Conservation (phyloP, 2,329 filamentous ascomycete genomes). For the Plenodomus tracheiphilus region DNA sequence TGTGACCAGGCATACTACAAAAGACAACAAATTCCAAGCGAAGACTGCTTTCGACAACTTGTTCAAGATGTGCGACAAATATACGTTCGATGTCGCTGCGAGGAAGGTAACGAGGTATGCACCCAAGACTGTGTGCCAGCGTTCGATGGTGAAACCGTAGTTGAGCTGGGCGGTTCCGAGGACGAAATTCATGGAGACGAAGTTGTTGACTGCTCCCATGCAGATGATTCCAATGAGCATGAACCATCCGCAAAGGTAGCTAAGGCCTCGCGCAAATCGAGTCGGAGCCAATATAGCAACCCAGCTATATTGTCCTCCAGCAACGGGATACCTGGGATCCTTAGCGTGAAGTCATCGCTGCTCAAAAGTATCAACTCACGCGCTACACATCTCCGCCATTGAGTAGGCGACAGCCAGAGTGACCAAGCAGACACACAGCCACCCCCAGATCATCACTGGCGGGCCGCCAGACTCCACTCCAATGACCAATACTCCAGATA, state of each 20-base stretch:
- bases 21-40: conserved; percentile 58
- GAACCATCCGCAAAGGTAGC: conserved; percentile 47
- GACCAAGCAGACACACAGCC: conserved; percentile 56
- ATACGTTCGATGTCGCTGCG: conserved; percentile 54
- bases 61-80: conserved; percentile 55
- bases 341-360: conserved; percentile 3
- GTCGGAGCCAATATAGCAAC: conserved; percentile 59
- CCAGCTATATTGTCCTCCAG: conserved; percentile 62
- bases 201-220: conserved; percentile 60
- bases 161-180: conserved; percentile 59
- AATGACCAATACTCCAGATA: conserved; percentile 60
- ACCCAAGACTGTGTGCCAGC: conserved; percentile 61
- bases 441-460: conserved; percentile 63
- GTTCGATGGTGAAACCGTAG: conserved; percentile 55
- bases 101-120: conserved; percentile 54
- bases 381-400: conserved; percentile 62
- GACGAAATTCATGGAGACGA: conserved; percentile 59
- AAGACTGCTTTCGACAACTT: conserved; percentile 55
- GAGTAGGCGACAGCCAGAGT: conserved; percentile 60
- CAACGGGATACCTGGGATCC: conserved; percentile 52
- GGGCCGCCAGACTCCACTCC: conserved; percentile 60
- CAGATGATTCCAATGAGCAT: conserved; percentile 49
- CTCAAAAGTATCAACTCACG: conserved; percentile 16
- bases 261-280: conserved; percentile 39
- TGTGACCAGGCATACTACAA: conserved; percentile 56